Evolutionary conservation across 192 early-diverging fungal genomes (phyloP).

Genomic region (Gryganskiella cystojenkinii): DNA sequence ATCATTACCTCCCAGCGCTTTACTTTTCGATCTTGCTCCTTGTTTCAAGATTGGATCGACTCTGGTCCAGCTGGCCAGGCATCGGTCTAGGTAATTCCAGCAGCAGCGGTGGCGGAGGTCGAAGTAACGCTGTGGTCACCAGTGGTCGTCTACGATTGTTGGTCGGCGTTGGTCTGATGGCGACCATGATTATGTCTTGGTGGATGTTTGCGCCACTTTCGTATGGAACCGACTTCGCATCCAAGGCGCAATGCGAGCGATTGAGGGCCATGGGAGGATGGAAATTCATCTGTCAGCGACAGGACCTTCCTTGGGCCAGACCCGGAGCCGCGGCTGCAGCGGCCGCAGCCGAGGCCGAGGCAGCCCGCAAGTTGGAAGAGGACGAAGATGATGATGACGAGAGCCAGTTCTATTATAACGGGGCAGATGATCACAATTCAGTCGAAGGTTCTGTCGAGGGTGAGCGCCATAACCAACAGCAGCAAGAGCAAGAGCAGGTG

Average conservation of each 20-base stretch:
- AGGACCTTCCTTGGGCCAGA: constrained; percentile 15
- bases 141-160: constrained; percentile 54
- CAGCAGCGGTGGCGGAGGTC: too few species aligned
- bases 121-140: neutral
- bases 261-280: constrained; percentile 84
- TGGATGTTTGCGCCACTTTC: constrained; percentile 79
- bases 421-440: neutral
- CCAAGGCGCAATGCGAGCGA: constrained; percentile 69
- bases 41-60: constrained; percentile 75
- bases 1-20: constrained; percentile 93
- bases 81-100: too few species aligned
- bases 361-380: neutral
- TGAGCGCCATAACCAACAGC: neutral
- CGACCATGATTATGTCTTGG: constrained; percentile 71
- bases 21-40: constrained; percentile 87
- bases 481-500: constrained; percentile 3
- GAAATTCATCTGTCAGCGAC: constrained; percentile 80
- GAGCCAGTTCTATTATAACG: constrained; percentile 18
- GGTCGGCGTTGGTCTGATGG: constrained; percentile 62
- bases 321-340: neutral
- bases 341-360: neutral
- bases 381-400: constrained; percentile 17
- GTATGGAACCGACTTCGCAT: constrained; percentile 83
- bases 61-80: constrained; percentile 55
- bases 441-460: neutral